Base-by-base conservation (phyloP, 2,329 filamentous ascomycete genomes). In the Pseudocercospora eumusae region DNA sequence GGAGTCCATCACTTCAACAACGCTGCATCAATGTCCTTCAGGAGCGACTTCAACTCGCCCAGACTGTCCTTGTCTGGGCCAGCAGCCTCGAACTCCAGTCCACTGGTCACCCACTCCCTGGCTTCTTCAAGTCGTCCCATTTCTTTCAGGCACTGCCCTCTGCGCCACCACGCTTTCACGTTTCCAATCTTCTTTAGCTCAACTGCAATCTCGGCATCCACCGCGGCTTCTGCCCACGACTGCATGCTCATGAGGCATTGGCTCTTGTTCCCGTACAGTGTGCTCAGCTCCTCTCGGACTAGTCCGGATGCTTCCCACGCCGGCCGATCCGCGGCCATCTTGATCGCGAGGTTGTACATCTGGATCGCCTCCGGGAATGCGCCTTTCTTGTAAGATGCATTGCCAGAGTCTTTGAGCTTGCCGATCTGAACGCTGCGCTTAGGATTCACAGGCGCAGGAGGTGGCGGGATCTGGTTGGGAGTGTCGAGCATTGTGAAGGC, bases 121-220 rank as follows among this genome's bases (percentile, higher is more conserved):
- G 93, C 92, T 84, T 98, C 93, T 59, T 90, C 87, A 72, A 91
- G 79, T 64, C 93, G 78, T 0, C 90, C 89, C 95, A 98, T 98
- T 85, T 99, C 95, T 68, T 89, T 78, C 73, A 98, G 77, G 74
- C 92, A 96, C 79, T 87, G 87, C 9, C 91, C 95, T 64, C 91
- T 83, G 64, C 95, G 83, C 88, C 92, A 97, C 92, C 93, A 98
- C 0, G 88, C 93, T 85, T 98, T 98, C 0, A 91, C 87, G 76
- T 99, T 98, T 42, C 89, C 92, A 45, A 88, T 84, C 68, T 87
- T 85, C 82, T 93, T 93, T 65, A 91, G 88, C 81, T 96, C 93
- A 47, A 96, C 89, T 75, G 91, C 95, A 28, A 87, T 85, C 80
- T 96, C 89, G 3, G 92, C 93, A 77, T 99, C 95, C 5, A 92